Conservation (phyloP, 306 rosid genomes). For the Sechiopsis laciniata region DNA sequence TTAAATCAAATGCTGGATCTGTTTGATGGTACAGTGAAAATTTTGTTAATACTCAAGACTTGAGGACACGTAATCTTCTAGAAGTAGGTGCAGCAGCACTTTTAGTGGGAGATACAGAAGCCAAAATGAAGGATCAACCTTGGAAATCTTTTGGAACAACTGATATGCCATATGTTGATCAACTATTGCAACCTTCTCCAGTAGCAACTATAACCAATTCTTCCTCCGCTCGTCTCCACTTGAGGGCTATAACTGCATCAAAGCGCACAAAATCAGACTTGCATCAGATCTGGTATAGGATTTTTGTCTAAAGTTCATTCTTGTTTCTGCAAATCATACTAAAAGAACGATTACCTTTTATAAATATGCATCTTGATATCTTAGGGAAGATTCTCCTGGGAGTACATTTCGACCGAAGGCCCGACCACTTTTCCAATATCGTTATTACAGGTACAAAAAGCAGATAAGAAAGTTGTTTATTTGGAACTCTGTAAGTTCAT, state of each 20-base stretch:
- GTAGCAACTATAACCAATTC: conserved; percentile 74
- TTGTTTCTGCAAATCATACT: not conserved
- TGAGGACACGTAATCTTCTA: conserved; percentile 65
- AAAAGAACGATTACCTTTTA: conserved; percentile 21
- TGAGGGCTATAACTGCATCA: conserved; percentile 93
- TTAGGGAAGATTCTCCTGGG: conserved; percentile 85
- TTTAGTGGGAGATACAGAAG: conserved; percentile 76
- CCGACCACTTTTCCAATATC: conserved; percentile 86
- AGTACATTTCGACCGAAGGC: conserved; percentile 89
- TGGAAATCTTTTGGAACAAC: conserved; percentile 94
- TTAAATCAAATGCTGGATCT: conserved; percentile 26
- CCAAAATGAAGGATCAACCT: conserved; percentile 81
- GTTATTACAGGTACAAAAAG: conserved; percentile 73
- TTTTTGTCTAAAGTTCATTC: conserved; percentile 8
- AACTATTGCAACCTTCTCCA: conserved; percentile 81
- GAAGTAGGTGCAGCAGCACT: conserved; percentile 96
- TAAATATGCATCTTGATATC: conserved; percentile 5
- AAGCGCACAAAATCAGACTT: conserved; percentile 77
- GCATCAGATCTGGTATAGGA: conserved; percentile 72
- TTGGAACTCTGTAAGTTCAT: conserved; percentile 12
- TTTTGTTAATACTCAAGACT: conserved; percentile 51
- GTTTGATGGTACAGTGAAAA: conserved; percentile 57
- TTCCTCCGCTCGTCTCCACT: conserved; percentile 68
- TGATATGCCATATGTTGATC: conserved; percentile 95
- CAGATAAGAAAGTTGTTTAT: not conserved